phyloP scores from a whole-genome alignment of 495 filamentous ascomycete species.

The Penicillium taxi region DNA sequence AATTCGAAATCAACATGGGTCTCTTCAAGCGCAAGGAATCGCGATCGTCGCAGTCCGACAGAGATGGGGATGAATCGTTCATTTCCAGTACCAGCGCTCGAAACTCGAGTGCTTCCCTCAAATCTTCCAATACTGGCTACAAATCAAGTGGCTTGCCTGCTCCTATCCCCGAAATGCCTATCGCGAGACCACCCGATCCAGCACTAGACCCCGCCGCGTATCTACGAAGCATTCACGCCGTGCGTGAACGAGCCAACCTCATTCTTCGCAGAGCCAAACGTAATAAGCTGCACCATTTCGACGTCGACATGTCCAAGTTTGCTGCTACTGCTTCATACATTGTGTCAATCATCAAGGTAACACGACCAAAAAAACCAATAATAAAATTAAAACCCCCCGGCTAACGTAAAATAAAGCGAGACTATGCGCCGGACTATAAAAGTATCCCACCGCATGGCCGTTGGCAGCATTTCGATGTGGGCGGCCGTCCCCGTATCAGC shows the following conservation, averaged over 20 bases:
- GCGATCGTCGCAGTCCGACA: slow-evolving; percentile 45
- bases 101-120: slow-evolving; percentile 48
- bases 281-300: slow-evolving; percentile 81
- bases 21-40: slow-evolving; percentile 57
- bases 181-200: slow-evolving; percentile 84
- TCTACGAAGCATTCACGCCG: slow-evolving; percentile 80
- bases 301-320: slow-evolving; percentile 85
- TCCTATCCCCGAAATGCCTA: slow-evolving; percentile 54
- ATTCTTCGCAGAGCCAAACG: slow-evolving; percentile 69
- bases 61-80: slow-evolving; percentile 38
- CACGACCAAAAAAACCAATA: background rate
- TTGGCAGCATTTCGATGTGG: slow-evolving; percentile 81
- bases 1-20: no score
- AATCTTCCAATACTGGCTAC: slow-evolving; percentile 46
- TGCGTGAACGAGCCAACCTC: slow-evolving; percentile 68
- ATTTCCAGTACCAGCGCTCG: slow-evolving; percentile 43
- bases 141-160: slow-evolving; percentile 38
- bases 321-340: slow-evolving; percentile 84
- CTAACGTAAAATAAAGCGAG: slow-evolving; percentile 49
- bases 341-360: slow-evolving; percentile 92
- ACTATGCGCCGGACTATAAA: slow-evolving; percentile 78
- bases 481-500: slow-evolving; percentile 57
- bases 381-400: background rate
- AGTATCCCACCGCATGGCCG: slow-evolving; percentile 69
- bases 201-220: slow-evolving; percentile 86